Evolutionary conservation across 495 filamentous ascomycete genomes (phyloP).

Genomic region (Penicillium cinerascens): DNA sequence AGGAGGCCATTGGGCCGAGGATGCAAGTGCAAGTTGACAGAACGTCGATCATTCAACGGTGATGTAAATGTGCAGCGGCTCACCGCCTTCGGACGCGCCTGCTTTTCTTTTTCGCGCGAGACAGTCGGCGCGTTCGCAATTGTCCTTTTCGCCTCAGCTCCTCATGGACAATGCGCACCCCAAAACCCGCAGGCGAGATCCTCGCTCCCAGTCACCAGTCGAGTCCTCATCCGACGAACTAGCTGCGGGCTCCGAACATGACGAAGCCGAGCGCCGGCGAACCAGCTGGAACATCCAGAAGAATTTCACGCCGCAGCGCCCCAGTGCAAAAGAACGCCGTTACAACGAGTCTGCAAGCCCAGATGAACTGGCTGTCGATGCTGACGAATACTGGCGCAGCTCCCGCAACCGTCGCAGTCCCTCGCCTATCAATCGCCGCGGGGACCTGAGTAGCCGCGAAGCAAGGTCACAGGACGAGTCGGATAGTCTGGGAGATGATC

Average conservation of each 20-base stretch:
- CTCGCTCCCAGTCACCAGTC: constrained; percentile 30
- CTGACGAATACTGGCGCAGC: constrained; percentile 39
- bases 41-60: not conserved
- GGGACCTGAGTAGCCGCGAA: constrained; percentile 10
- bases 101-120: constrained; percentile 13
- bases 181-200: constrained; percentile 54
- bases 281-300: constrained; percentile 37
- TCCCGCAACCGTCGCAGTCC: constrained; percentile 29
- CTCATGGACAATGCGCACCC: constrained; percentile 34
- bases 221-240: constrained; percentile 55
- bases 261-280: constrained; percentile 39
- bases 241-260: constrained; percentile 41
- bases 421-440: constrained; percentile 18
- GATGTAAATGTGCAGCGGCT: not conserved
- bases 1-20: constrained; percentile 17
- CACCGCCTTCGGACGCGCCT: constrained; percentile 7
- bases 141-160: constrained; percentile 4
- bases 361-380: constrained; percentile 43
- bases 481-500: constrained; percentile 16
- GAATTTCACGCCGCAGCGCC: constrained; percentile 36
- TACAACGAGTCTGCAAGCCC: constrained; percentile 41
- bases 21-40: not conserved
- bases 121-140: constrained; percentile 8
- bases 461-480: constrained; percentile 18
- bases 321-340: constrained; percentile 27